Percentiles rank a stretch among this genome's conserved stretches.
Evolutionary conservation across 2,329 filamentous ascomycete species (phyloP).

Genomic region (Botryosphaeria dothidea): DNA sequence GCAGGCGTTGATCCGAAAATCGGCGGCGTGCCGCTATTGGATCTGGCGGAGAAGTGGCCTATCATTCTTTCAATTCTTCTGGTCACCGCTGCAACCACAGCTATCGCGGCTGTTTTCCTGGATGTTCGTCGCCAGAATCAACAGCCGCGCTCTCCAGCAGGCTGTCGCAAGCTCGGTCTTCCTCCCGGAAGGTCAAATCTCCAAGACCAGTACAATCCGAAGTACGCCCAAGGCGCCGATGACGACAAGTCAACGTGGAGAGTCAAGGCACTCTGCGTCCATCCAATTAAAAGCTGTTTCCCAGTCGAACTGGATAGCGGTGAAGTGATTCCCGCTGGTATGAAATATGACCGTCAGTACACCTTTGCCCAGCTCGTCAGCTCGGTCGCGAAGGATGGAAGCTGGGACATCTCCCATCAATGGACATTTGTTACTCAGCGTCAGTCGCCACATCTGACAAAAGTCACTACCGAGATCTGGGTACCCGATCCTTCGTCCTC

Average conservation of each 20-base stretch:
- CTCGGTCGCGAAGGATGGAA: conserved; percentile 41
- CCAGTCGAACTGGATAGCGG: conserved; percentile 71
- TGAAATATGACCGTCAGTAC: conserved; percentile 81
- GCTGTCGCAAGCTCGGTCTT: conserved; percentile 56
- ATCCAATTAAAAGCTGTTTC: conserved; percentile 80
- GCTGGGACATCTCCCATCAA: conserved; percentile 34
- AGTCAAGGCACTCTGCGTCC: conserved; percentile 73
- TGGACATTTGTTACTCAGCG: conserved; percentile 75
- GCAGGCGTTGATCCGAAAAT: conserved; percentile 24
- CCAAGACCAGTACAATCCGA: conserved; percentile 56
- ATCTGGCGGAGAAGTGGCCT: conserved; percentile 23
- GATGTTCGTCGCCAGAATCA: conserved; percentile 7
- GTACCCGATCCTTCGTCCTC: conserved; percentile 62
- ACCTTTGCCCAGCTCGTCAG: conserved; percentile 69
- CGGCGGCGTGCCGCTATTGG: conserved; percentile 33
- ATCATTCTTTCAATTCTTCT: not conserved
- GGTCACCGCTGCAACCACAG: not conserved
- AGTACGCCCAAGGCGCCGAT: conserved; percentile 39
- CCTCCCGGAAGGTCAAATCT: conserved; percentile 51
- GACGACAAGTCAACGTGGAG: conserved; percentile 28
- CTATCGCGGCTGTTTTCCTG: not conserved
- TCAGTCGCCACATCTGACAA: conserved; percentile 69
- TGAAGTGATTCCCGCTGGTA: conserved; percentile 65
- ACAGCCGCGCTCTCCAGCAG: conserved; percentile 33
- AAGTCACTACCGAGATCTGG: conserved; percentile 68